Percentiles rank a stretch among this genome's conserved stretches.
phyloP scores from a whole-genome alignment of 2,329 filamentous ascomycete species.

The Colletotrichum australisinense region DNA sequence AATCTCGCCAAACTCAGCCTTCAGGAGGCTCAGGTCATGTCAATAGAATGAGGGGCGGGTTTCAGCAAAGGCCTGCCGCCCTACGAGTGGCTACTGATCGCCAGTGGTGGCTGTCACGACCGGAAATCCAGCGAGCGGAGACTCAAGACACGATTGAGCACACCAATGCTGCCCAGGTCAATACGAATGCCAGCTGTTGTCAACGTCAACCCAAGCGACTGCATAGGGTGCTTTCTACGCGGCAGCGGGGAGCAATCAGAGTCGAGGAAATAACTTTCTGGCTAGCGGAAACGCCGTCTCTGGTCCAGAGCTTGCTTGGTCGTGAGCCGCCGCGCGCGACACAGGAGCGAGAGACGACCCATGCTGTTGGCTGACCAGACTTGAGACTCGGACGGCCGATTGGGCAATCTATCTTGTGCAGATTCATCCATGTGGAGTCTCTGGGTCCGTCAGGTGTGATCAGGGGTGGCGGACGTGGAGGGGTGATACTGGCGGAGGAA shows the following conservation, averaged over 20 bases:
- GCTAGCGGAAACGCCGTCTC: not conserved
- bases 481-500: constrained; percentile 6
- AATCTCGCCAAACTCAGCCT: constrained; percentile 27
- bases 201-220: not conserved
- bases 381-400: constrained; percentile 15
- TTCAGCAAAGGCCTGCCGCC: constrained; percentile 28
- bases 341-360: not conserved
- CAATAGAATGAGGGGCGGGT: constrained; percentile 13
- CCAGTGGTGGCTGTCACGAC: constrained; percentile 15
- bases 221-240: constrained; percentile 5
- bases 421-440: constrained; percentile 31
- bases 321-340: constrained; percentile 4
- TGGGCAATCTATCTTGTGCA: constrained; percentile 30
- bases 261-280: not conserved
- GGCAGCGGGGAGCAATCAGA: constrained; percentile 22
- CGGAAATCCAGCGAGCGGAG: constrained; percentile 10
- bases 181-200: constrained; percentile 9
- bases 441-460: constrained; percentile 21
- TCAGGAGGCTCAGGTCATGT: constrained; percentile 25
- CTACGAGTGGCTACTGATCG: constrained; percentile 34
- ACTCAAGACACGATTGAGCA: constrained; percentile 20
- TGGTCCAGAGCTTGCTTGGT: not conserved
- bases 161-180: not conserved
- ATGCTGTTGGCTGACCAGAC: not conserved
- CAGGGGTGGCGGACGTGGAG: constrained; percentile 15